Evolutionary conservation across 2,329 filamentous ascomycete genomes (phyloP).

Genomic region (Alternaria longipes): DNA sequence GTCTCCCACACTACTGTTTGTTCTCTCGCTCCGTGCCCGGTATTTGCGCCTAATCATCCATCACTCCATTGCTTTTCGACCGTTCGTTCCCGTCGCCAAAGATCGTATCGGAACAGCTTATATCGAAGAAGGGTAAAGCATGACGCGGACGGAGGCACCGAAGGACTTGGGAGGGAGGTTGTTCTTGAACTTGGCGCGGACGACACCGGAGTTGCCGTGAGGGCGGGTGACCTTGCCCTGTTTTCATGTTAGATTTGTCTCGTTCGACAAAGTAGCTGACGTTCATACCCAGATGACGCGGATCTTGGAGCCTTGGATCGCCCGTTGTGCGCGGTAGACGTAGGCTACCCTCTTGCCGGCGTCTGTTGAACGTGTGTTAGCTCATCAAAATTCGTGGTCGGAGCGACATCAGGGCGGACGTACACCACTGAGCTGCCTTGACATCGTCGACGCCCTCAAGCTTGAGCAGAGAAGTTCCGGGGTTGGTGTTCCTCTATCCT

Average conservation of each 20-base stretch:
- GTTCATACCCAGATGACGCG: constrained; percentile 75
- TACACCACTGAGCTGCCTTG: constrained; percentile 82
- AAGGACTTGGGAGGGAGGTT: constrained; percentile 97
- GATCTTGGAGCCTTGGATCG: constrained; percentile 98
- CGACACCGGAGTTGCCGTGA: constrained; percentile 98
- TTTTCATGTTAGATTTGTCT: background rate
- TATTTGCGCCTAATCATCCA: constrained; percentile 41
- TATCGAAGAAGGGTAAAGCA: constrained; percentile 98
- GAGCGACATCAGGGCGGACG: background rate
- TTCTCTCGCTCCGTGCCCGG: constrained; percentile 42
- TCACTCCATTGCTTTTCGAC: constrained; percentile 37
- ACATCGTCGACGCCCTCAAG: constrained; percentile 97
- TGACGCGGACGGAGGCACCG: constrained; percentile 85
- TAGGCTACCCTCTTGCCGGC: constrained; percentile 47
- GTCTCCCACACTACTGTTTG: constrained; percentile 36
- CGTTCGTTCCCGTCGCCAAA: constrained; percentile 38
- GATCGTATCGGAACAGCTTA: constrained; percentile 62
- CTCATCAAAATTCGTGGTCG: constrained; percentile 52
- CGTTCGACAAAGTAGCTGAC: background rate
- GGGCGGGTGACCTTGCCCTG: constrained; percentile 82
- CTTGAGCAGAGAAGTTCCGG: constrained; percentile 92
- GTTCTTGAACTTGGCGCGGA: constrained; percentile 95
- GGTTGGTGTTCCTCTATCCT: constrained; percentile 86
- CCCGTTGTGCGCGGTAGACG: constrained; percentile 95
- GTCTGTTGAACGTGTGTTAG: background rate